Evolutionary conservation across 176 grass and related monocot species (phyloP), one percentile per base, ranked within the genome.

Genomic region (Lolium rigidum): DNA sequence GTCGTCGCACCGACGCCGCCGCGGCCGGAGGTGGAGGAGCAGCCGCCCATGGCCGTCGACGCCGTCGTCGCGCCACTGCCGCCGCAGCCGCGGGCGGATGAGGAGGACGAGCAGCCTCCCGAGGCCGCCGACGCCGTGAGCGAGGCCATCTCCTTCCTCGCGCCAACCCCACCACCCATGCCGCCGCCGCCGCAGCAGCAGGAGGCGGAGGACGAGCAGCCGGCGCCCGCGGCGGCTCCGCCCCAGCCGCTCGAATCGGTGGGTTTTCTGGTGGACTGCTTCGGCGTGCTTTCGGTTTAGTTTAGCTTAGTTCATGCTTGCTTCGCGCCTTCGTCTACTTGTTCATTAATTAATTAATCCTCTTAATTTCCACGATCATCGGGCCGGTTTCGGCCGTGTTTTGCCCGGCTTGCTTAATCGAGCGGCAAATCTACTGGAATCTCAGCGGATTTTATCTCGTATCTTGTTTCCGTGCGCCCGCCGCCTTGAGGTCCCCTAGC

Each of bases 171-270:
- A 25, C 25, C 25, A 13, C 71, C 46, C 17, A 44, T 21, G 72
- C 46, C 71, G 70, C 6, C 43, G 70, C 43, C 41, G 20, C 67
- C 18, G 18, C 68, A 44, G 68, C 0, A 20, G 39, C 35, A 71
- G 39, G 69, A 71, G 38, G 4, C 10, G 46, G 46, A 51, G 21
- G 21, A 28, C 3, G 71, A 74, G 72, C 22, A 51, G 22, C 46
- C 22, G 72, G 49, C 5, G 47, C 14, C 47, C 48, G 72, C 47
- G 47, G 72, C 72, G 72, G 24, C 48, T 22, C 48, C 17, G 48
- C 24, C 24, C 24, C 72, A 31, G 24, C 47, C 7, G 47, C 22
- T 76, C 48, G 72, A 76, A 54, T 76, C 47, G 72, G 71, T 74
- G 26, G 15, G 63, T 35, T 66, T 26, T 24, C 22, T 61, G n/a